phyloP scores from a whole-genome alignment of 176 grass and related monocot genomes.

The Rhynchospora breviuscula region DNA sequence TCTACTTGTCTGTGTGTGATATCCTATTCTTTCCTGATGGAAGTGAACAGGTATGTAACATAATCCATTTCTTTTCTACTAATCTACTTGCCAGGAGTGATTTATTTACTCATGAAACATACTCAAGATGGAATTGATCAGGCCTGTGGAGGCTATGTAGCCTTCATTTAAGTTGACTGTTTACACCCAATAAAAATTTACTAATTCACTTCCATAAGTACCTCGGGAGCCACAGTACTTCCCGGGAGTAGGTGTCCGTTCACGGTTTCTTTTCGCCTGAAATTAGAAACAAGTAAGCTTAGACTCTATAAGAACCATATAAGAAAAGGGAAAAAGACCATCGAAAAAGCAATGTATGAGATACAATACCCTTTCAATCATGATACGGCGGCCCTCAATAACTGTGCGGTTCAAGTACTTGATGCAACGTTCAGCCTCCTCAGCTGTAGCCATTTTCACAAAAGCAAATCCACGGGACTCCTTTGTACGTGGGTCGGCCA shows the following conservation, averaged over 20 bases:
- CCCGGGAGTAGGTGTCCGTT: conserved; percentile 92
- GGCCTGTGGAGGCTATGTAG: background rate
- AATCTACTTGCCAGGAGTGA: no score
- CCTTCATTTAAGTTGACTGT: background rate
- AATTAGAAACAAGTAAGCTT: conserved; percentile 17
- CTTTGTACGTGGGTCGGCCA: conserved; percentile 73
- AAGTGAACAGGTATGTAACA: no score
- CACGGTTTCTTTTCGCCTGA: conserved; percentile 86
- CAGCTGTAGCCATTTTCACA: conserved; percentile 77
- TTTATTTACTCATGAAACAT: background rate
- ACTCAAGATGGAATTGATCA: background rate
- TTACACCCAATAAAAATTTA: background rate
- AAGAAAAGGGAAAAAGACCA: background rate
- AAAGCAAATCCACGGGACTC: conserved; percentile 98
- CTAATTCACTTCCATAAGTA: conserved; percentile 21
- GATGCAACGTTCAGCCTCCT: conserved; percentile 68
- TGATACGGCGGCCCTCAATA: conserved; percentile 81
- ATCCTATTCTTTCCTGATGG: background rate
- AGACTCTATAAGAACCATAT: background rate
- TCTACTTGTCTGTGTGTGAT: background rate
- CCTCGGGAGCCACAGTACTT: conserved; percentile 70
- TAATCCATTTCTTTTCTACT: no score
- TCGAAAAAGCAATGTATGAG: background rate
- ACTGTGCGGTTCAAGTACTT: conserved; percentile 82
- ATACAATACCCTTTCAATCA: conserved; percentile 62